Conservation (phyloP, 352 stramenopile genomes). For the Pseudoperonospora humuli region DNA sequence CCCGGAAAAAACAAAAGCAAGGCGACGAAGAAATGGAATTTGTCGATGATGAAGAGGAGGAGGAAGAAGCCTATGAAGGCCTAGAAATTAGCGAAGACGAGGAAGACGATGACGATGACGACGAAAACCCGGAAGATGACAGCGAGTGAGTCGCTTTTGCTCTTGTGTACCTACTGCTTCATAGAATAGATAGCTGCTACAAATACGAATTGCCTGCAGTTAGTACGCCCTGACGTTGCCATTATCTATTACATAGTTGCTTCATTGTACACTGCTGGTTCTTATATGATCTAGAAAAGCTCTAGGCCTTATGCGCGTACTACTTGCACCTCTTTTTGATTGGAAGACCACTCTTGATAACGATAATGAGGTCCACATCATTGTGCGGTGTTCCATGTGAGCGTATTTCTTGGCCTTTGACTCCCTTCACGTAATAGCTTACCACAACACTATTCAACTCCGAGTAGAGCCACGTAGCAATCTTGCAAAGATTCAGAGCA, state of each 20-base stretch:
- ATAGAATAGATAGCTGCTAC: slow-evolving; percentile 19
- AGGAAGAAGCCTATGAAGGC: slow-evolving; percentile 80
- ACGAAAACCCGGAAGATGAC: slow-evolving; percentile 21
- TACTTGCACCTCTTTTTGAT: too few relatives aligned
- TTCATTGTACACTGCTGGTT: too few relatives aligned
- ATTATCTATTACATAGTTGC: not conserved
- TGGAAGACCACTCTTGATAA: slow-evolving; percentile 56
- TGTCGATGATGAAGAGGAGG: slow-evolving; percentile 36
- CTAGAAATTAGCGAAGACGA: slow-evolving; percentile 68
- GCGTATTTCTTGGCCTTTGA: slow-evolving; percentile 32
- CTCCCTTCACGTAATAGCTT: too few relatives aligned
- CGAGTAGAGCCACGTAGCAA: too few relatives aligned
- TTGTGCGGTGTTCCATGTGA: slow-evolving; percentile 76
- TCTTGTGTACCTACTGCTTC: slow-evolving; percentile 1
- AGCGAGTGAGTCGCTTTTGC: slow-evolving; percentile 5
- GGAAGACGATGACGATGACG: slow-evolving; percentile 40
- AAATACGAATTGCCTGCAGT: not conserved
- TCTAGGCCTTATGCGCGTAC: too few relatives aligned
- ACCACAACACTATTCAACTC: too few relatives aligned
- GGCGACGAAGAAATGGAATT: slow-evolving; percentile 33
- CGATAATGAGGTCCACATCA: slow-evolving; percentile 74
- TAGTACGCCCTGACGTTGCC: not conserved
- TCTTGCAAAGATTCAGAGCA: too few relatives aligned
- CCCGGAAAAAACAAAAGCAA: slow-evolving; percentile 44
- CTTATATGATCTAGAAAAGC: slow-evolving; percentile 30